Percentiles rank a stretch among this genome's conserved stretches.
Evolutionary conservation across 352 stramenopile species (phyloP).

Genomic region (Globisporangium spiculum): DNA sequence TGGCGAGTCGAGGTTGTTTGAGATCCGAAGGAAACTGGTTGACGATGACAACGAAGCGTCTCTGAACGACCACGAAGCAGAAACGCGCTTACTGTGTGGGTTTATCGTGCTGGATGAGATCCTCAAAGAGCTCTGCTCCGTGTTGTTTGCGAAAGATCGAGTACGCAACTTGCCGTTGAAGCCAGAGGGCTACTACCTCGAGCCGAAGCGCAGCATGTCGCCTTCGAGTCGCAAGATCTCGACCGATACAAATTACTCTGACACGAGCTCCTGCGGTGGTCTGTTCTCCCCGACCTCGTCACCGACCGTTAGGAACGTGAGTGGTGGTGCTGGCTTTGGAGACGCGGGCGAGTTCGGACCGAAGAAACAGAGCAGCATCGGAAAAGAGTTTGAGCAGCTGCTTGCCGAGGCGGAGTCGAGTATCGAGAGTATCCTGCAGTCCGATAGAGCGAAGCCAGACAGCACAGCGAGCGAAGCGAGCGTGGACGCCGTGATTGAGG

Average conservation of each 20-base stretch:
- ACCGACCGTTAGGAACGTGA: conserved; percentile 6
- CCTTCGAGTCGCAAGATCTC: conserved; percentile 24
- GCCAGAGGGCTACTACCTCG: conserved; percentile 81
- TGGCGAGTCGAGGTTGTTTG: conserved; percentile 35
- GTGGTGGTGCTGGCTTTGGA: conserved; percentile 3
- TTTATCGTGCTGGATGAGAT: conserved; percentile 86
- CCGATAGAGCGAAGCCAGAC: background rate
- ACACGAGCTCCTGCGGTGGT: conserved; percentile 27
- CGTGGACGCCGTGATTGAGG: conserved; percentile 18
- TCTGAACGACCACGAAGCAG: conserved; percentile 60
- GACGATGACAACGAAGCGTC: conserved; percentile 62
- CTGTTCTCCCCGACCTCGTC: conserved; percentile 16
- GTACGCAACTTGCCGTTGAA: conserved; percentile 73
- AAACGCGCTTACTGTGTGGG: conserved; percentile 62
- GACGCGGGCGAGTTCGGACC: conserved; percentile 5
- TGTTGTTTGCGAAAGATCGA: conserved; percentile 74
- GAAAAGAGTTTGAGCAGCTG: conserved; percentile 67
- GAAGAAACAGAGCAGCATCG: conserved; percentile 40
- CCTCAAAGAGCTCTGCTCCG: conserved; percentile 80
- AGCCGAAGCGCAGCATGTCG: conserved; percentile 47
- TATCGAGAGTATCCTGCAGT: conserved; percentile 43
- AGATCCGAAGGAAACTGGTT: conserved; percentile 62
- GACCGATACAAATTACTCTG: conserved; percentile 40
- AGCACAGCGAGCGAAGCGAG: conserved; percentile 9
- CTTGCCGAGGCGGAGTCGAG: conserved; percentile 70